Evolutionary conservation across 495 filamentous ascomycete species (phyloP), one percentile per base, ranked within the genome.

Genomic region (Daldinia concentrica): DNA sequence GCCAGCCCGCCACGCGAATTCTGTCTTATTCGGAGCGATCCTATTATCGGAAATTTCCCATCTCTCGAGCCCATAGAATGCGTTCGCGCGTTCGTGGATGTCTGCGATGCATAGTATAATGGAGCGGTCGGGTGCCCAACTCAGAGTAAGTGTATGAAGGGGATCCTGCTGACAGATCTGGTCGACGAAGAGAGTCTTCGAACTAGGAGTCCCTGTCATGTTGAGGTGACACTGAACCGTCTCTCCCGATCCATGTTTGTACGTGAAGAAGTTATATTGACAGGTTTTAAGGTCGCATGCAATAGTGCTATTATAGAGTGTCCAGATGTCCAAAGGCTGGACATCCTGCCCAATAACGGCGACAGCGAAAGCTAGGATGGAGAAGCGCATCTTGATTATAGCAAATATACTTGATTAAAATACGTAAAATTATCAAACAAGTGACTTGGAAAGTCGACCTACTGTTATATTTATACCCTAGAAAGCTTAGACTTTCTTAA

Each of bases 231-330:
- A 68, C 14, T 48, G 17, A 7, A 56, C 27, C 8, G n/a, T 24
- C 8, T 68, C 57, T 36, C 50, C 64, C 1, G 57, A 34, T 11
- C 45, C 36, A 26, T 61, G 48, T 19, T 68, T 68, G 14, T 62
- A 17, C 29, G 45, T 36, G 50, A 48, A 36, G 22, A 68, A 56
- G 17, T 48, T 36, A n/a, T 68, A 68, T 24, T 61, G 11, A 26
- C 64, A 68, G 15, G 6, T 29, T 9, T 8, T 30, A 5, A 26
- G 24, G 50, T 56, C 50, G 29, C 64, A 68, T 14, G 36, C 22
- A 14, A 68, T 68, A 3, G 26, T 68, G 36, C 57, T 68, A 29
- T 68, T 68, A 50, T 45, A 68, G 0, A 68, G 48, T 0, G 64
- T 68, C 64, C 64, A 68, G 6, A 50, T 17, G 34, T 55, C 58